A percentile compares a stretch with the other conserved stretches of the same genome.
Conservation (phyloP, 148 eudicot genomes). For the Gaultheria prostrata region DNA sequence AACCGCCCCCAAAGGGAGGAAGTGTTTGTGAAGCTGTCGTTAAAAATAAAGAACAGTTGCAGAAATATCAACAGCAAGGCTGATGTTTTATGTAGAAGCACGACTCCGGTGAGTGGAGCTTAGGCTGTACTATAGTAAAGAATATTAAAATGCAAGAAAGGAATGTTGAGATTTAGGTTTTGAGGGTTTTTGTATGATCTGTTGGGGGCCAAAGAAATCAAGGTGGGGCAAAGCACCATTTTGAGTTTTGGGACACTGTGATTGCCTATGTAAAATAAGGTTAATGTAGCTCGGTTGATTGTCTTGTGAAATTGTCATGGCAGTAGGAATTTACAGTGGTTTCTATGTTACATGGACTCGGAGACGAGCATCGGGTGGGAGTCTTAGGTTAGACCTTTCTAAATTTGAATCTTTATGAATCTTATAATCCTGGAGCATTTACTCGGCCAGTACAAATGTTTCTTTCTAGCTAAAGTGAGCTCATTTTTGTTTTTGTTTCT, state of each 20-base stretch:
- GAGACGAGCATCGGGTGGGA: not conserved
- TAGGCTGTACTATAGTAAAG: conserved; percentile 14
- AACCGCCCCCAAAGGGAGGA: conserved; percentile 99
- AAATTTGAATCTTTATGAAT: not conserved
- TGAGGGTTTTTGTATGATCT: not conserved
- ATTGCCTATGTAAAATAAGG: not conserved
- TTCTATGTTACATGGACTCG: not conserved
- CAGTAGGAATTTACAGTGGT: not conserved
- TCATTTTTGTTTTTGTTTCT: not conserved
- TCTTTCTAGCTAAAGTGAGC: not conserved
- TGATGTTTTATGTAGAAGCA: conserved; percentile 19
- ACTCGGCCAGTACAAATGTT: not conserved
- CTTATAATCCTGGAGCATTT: not conserved
- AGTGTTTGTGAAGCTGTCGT: conserved; percentile 59
- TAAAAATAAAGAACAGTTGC: conserved; percentile 31
- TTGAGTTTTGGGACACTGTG: conserved; percentile 28
- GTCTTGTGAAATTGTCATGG: not conserved
- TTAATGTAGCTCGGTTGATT: conserved; percentile 2
- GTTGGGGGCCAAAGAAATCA: conserved; percentile 15
- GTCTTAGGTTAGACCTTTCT: not conserved
- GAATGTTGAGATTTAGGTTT: conserved; percentile 14
- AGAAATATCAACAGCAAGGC: conserved; percentile 16
- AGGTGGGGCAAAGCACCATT: conserved; percentile 58
- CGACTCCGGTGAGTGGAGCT: conserved; percentile 44
- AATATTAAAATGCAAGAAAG: not conserved